Conservation (phyloP, 2,329 filamentous ascomycete genomes). For the Colletotrichum scovillei region DNA sequence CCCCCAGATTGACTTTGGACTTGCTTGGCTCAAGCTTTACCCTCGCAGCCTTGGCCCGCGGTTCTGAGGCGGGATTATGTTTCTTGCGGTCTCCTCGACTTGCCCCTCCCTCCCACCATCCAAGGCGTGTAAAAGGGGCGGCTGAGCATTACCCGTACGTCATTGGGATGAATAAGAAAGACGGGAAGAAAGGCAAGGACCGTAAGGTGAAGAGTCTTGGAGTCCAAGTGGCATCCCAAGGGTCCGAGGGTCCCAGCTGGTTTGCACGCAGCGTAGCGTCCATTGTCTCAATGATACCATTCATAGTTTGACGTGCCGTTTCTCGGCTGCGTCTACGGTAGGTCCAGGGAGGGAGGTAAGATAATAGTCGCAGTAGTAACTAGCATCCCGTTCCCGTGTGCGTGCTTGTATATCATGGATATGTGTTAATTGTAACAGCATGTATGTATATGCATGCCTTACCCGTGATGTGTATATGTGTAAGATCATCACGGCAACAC, state of each 20-base stretch:
- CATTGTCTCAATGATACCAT: neutral
- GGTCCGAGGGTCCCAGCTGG: constrained; percentile 7
- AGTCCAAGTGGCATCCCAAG: constrained; percentile 10
- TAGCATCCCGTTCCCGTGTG: neutral
- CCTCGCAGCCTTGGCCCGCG: constrained; percentile 19
- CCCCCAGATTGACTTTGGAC: constrained; percentile 28
- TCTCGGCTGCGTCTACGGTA: neutral
- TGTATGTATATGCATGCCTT: neutral
- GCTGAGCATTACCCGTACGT: neutral
- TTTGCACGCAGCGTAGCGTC: neutral
- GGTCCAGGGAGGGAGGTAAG: neutral
- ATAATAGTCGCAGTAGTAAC: neutral
- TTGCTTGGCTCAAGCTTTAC: constrained; percentile 25
- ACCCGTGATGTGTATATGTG: neutral
- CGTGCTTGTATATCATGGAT: neutral
- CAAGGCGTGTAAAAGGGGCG: neutral
- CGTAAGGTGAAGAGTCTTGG: neutral
- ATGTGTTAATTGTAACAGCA: neutral
- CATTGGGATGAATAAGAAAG: neutral
- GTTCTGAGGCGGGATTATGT: constrained; percentile 19
- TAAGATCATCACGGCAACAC: neutral
- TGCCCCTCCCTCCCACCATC: neutral
- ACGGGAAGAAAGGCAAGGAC: neutral
- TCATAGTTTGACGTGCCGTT: constrained; percentile 20
- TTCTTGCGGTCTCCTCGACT: constrained; percentile 5